These are phyloP conservation scores for Cicer cuneatum DNA, from an alignment of 306 rosid species.

Conservation along the genomic window DNA sequence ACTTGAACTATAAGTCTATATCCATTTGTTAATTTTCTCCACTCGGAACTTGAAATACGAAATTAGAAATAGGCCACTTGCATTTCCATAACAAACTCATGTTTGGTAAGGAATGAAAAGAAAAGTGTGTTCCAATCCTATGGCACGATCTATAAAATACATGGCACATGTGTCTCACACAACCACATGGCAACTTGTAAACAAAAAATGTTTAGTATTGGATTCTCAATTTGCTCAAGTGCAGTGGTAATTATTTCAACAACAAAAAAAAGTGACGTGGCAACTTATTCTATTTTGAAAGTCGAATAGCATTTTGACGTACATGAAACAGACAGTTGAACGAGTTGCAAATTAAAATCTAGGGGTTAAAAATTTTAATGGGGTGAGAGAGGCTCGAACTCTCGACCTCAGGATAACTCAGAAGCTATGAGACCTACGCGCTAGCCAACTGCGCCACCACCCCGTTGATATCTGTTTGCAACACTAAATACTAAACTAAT, in stretches of 20 bases:
- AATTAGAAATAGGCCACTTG: not conserved
- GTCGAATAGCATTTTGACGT: too few species aligned
- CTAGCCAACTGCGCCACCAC: conserved; percentile 54
- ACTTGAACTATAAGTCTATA: not conserved
- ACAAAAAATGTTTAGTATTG: not conserved
- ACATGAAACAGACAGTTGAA: too few species aligned
- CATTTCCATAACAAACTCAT: not conserved
- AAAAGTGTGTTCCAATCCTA: not conserved
- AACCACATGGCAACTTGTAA: conserved; percentile 35
- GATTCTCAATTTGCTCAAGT: not conserved
- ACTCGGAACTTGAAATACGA: not conserved
- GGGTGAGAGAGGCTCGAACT: conserved; percentile 56
- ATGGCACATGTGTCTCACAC: conserved; percentile 31
- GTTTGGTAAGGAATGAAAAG: not conserved
- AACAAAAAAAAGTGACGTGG: too few species aligned
- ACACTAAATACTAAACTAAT: too few species aligned
- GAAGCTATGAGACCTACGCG: conserved; percentile 54
- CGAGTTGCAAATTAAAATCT: too few species aligned
- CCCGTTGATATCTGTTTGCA: not conserved
- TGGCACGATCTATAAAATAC: not conserved
- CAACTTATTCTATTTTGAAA: too few species aligned
- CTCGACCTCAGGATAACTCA: conserved; percentile 43
- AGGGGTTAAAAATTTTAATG: not conserved
- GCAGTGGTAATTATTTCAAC: not conserved
- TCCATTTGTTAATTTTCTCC: not conserved